Conservation (phyloP, 257 asterid genomes). For the Mitragyna speciosa region DNA sequence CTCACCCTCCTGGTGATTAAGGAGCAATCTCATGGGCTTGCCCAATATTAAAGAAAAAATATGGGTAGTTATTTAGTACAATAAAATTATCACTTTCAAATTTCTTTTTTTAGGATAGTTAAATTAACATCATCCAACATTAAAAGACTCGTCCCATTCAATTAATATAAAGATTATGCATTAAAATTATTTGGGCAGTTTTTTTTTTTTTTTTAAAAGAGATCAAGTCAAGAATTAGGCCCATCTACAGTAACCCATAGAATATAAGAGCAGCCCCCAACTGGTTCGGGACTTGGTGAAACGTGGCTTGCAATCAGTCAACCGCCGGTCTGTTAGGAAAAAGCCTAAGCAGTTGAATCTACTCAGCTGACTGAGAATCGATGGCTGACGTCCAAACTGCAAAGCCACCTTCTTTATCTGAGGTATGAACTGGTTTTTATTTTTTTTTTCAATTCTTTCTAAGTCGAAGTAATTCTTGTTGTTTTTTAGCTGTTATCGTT, state of each 20-base stretch:
- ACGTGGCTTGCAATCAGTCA: neutral
- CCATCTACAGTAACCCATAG: neutral
- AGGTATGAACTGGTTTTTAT: slow-evolving; percentile 33
- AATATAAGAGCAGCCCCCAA: too few relatives aligned
- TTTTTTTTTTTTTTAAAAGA: too few relatives aligned
- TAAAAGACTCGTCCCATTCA: too few relatives aligned
- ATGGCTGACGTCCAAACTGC: slow-evolving; percentile 59
- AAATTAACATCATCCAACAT: too few relatives aligned
- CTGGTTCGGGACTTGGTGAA: neutral
- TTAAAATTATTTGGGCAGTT: too few relatives aligned
- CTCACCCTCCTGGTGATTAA: too few relatives aligned
- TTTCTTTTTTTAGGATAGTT: too few relatives aligned
- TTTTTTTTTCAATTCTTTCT: slow-evolving; percentile 1
- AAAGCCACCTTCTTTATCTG: slow-evolving; percentile 46
- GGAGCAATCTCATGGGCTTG: too few relatives aligned
- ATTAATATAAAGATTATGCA: too few relatives aligned
- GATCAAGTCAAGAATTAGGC: neutral
- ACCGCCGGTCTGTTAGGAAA: neutral
- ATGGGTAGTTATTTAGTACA: too few relatives aligned
- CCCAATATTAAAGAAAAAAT: too few relatives aligned
- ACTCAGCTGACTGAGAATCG: slow-evolving; percentile 19
- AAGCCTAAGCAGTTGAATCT: slow-evolving; percentile 14
- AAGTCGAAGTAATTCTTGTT: neutral
- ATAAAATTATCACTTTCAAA: too few relatives aligned
- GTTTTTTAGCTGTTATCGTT: slow-evolving; percentile 5